Base-by-base conservation (phyloP, 225 moss, liverwort and hornwort species). In the Physcomitrium patens region DNA sequence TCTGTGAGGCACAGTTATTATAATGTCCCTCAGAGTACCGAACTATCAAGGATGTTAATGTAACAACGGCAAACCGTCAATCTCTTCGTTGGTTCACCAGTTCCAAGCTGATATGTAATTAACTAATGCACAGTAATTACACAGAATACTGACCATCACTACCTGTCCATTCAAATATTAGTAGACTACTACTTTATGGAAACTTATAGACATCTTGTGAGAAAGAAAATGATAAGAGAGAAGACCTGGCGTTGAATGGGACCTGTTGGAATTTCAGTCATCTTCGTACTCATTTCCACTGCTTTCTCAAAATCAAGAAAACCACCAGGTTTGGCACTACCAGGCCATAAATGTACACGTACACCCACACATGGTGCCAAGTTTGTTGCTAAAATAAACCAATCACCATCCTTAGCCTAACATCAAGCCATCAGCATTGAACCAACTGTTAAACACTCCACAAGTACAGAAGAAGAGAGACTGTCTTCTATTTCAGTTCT, bases 361-460 rank as follows among this genome's bases (percentile, higher is more conserved):
- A 99, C 91, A 84, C 99, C 95, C 57, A 83, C 72, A 79, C 99
- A 99, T 31, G 99, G 99, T 73, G 83, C 89, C 80, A 99, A 86
- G 74, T 99, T 99, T 77, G 99, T 92, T 66, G 89, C 99, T 43
- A 99, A 70, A 26, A 93, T 83, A 77, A 99, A 99, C 87, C 85
- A 92, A 52, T 85, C 78, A 69, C 86, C 89, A 70, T 86, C 80
- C 31, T 76, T 84, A 57, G 87, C 85, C 99, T 99, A 89, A 80
- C 72, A 84, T 52, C 56, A 62, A 78, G 12, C 26, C 68, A 69
- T 61, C 64, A 24, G 52, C 75, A 17, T 71, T 55, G 45, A 71
- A 65, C 44, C 24, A 64, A 67, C 26, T 42, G 42, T 67, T 61
- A 49, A 61, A 8, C 47, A 69, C 12, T 49, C 10, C 60, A 56